Percentiles rank a stretch among this genome's conserved stretches.
Evolutionary conservation across 345 rosid genomes (phyloP).

Genomic region (Erysimum cheiranthoides): DNA sequence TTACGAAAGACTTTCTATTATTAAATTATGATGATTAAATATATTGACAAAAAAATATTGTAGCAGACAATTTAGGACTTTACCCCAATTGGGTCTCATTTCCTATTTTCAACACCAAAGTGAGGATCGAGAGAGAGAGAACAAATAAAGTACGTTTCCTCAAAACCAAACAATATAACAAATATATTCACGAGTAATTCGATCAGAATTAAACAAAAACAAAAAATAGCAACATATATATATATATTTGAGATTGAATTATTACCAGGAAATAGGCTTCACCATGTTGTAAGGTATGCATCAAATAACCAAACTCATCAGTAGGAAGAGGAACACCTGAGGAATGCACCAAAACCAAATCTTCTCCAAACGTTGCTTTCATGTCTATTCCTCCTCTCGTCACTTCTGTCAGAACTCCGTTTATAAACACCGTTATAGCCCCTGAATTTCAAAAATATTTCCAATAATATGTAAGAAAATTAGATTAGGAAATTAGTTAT

Average conservation of each 20-base stretch:
- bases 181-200: constrained; percentile 23
- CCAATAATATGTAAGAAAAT: neutral
- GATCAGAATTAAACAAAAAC: constrained; percentile 22
- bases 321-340: constrained; percentile 78
- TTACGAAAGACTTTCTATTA: constrained; percentile 25
- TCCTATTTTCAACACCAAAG: constrained; percentile 40
- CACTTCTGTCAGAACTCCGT: constrained; percentile 84
- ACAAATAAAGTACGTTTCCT: neutral
- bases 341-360: constrained; percentile 70
- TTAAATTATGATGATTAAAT: constrained; percentile 3
- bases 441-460: constrained; percentile 48
- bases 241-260: neutral
- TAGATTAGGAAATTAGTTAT: neutral
- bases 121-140: constrained; percentile 12
- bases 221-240: neutral
- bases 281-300: constrained; percentile 85
- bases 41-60: too few relatives aligned
- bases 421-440: constrained; percentile 74
- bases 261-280: constrained; percentile 97
- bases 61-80: constrained; percentile 50
- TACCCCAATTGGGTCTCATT: constrained; percentile 45
- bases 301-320: constrained; percentile 74
- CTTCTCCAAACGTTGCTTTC: constrained; percentile 80
- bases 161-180: constrained; percentile 7
- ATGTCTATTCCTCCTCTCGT: constrained; percentile 78